These are phyloP conservation scores for Arabis alpina DNA, from an alignment of 345 rosid species.

Conservation along the genomic window DNA sequence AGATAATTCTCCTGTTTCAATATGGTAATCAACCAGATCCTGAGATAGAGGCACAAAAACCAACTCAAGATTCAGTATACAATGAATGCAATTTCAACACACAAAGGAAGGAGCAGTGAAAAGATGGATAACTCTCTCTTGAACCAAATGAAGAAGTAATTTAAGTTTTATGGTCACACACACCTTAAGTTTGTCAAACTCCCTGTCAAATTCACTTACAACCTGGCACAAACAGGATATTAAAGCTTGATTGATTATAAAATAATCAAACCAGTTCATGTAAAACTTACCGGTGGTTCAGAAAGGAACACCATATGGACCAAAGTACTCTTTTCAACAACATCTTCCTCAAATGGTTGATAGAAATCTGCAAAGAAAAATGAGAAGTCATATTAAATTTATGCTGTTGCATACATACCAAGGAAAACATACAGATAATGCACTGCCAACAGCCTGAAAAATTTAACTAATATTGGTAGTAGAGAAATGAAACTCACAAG, in stretches of 20 bases:
- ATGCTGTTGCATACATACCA: constrained; percentile 9
- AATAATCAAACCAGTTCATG: constrained; percentile 7
- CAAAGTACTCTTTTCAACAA: constrained; percentile 81
- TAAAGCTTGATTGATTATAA: constrained; percentile 4
- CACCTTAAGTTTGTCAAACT: constrained; percentile 84
- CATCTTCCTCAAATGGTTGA: constrained; percentile 85
- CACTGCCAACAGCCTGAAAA: background rate
- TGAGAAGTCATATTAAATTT: background rate
- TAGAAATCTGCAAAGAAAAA: constrained; percentile 65
- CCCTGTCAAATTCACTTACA: constrained; percentile 95
- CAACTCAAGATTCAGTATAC: constrained; percentile 24
- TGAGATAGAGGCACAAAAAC: constrained; percentile 38
- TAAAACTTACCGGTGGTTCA: constrained; percentile 79
- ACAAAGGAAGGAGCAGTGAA: no score
- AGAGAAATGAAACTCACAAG: constrained; percentile 72
- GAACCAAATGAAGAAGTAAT: no score
- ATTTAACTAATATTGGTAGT: background rate
- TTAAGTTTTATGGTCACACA: background rate
- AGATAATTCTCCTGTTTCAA: constrained; percentile 62
- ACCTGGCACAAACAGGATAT: constrained; percentile 63
- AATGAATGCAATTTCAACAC: background rate
- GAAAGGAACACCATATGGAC: constrained; percentile 79
- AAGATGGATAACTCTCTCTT: no score
- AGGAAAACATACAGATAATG: background rate
- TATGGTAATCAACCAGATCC: constrained; percentile 71